Base-by-base conservation (phyloP, 164 flowering plant genomes). In the Vitis cinerea region DNA sequence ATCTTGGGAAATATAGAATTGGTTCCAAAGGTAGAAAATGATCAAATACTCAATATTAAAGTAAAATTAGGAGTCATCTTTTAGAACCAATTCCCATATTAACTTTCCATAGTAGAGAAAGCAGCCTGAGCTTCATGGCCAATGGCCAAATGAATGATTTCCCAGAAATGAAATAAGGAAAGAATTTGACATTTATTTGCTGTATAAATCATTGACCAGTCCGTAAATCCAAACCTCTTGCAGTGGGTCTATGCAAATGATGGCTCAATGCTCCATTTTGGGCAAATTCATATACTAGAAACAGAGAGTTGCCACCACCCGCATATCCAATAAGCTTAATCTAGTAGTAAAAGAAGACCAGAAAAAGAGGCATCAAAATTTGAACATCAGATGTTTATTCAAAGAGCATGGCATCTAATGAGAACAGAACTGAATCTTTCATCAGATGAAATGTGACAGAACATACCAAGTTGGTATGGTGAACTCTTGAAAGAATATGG, bases 311-410 rank as follows among this genome's bases (percentile, higher is more conserved):
- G 15, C 75, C 80, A 55, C 81, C 81, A 71, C 72, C 80, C 5
- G 84, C 79, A 80, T 82, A 80, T 37, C 81, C 80, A 55, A 74
- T 75, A 59, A 82, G 77, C 59, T 66, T 73, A 69, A 78, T 69
- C 81, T 75, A 58, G 27, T 29, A 61, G 17, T 66, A 19, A 27
- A 54, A 54, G 14, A 68, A 44, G 12, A 48, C 4, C 3, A 29
- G 30, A 57, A 49, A n/a, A 9, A 11, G 2, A 37, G 7, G 44
- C 7, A 37, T 37, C 44, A 37, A 6, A 37, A 37, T 37, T 37
- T 37, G 7, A 9, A 8, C 11, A 7, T 57, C 29, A 19, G 27
- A 23, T 23, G 27, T 23, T 23, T 23, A 23, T 23, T 23, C 27
- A 2, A 23, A 23, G 27, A 23, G 27, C 27, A 23, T 23, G 27